Evolutionary conservation across 2,329 filamentous ascomycete species (phyloP).

Genomic region (Ophiostoma tasmaniense): DNA sequence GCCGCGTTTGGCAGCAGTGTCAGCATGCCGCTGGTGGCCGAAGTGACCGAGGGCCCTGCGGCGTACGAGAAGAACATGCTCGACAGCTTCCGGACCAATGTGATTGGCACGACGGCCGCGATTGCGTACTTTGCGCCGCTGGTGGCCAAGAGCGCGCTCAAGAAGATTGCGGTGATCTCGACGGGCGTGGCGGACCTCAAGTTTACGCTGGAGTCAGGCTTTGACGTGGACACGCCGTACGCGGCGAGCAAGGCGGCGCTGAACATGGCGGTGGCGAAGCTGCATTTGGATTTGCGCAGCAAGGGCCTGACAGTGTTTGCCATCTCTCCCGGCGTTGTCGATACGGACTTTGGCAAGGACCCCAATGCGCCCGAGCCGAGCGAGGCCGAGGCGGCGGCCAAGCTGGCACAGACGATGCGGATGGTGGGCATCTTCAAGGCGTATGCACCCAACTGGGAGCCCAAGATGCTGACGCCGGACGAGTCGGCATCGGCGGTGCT

Average conservation of each 20-base stretch:
- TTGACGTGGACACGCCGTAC: slow-evolving; percentile 35
- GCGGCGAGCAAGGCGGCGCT: slow-evolving; percentile 42
- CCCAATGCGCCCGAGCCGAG: not conserved
- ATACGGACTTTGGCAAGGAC: not conserved
- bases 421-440: not conserved
- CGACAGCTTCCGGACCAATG: slow-evolving; percentile 38
- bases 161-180: slow-evolving; percentile 47
- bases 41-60: slow-evolving; percentile 21
- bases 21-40: slow-evolving; percentile 28
- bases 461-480: not conserved
- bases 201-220: slow-evolving; percentile 29
- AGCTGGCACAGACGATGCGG: not conserved
- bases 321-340: not conserved
- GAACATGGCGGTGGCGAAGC: slow-evolving; percentile 47
- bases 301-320: slow-evolving; percentile 36
- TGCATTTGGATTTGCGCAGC: slow-evolving; percentile 38
- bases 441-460: not conserved
- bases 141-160: slow-evolving; percentile 39
- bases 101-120: slow-evolving; percentile 43
- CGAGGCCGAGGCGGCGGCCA: not conserved
- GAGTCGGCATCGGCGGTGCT: not conserved
- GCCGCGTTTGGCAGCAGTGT: slow-evolving; percentile 30
- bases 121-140: slow-evolving; percentile 47
- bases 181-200: slow-evolving; percentile 41
- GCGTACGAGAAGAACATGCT: slow-evolving; percentile 30